Evolutionary conservation across 805 yeast genomes (phyloP).

Genomic region (Pichia eremophila): DNA sequence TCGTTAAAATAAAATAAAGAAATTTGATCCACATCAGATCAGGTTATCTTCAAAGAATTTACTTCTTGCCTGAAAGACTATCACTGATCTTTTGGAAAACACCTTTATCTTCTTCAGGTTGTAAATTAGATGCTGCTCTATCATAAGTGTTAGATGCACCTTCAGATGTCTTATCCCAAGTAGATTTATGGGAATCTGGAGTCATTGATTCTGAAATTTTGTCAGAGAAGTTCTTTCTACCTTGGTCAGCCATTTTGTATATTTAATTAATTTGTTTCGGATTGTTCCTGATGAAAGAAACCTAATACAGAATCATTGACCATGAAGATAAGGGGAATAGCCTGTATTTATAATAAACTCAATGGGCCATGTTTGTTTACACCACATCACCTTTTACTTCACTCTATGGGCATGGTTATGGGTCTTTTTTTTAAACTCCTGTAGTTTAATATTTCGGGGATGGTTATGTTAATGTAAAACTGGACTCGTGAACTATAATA

Average conservation of each 20-base stretch:
- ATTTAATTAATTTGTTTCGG: background rate
- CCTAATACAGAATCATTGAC: too few species aligned
- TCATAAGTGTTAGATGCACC: slow-evolving; percentile 57
- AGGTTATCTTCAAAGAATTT: background rate
- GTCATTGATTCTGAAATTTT: slow-evolving; percentile 57
- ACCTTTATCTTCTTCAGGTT: slow-evolving; percentile 64
- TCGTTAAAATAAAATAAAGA: background rate
- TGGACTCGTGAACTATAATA: too few species aligned
- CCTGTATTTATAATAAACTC: too few species aligned
- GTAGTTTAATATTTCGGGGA: too few species aligned
- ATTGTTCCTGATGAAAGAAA: background rate
- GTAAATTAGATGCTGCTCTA: slow-evolving; percentile 45
- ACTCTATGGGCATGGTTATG: too few species aligned
- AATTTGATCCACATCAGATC: background rate
- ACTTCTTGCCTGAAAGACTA: slow-evolving; percentile 46
- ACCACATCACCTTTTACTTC: too few species aligned
- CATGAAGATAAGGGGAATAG: too few species aligned
- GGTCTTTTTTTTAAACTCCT: too few species aligned
- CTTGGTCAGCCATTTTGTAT: slow-evolving; percentile 31
- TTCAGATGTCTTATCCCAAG: slow-evolving; percentile 63
- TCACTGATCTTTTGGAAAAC: slow-evolving; percentile 62
- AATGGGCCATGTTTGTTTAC: too few species aligned
- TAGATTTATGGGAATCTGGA: slow-evolving; percentile 63
- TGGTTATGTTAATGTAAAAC: too few species aligned
- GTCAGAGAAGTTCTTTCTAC: slow-evolving; percentile 69